A percentile compares a stretch with the other conserved stretches of the same genome.
phyloP scores from a whole-genome alignment of 305 asterid species.

The Plantago lanceolata region DNA sequence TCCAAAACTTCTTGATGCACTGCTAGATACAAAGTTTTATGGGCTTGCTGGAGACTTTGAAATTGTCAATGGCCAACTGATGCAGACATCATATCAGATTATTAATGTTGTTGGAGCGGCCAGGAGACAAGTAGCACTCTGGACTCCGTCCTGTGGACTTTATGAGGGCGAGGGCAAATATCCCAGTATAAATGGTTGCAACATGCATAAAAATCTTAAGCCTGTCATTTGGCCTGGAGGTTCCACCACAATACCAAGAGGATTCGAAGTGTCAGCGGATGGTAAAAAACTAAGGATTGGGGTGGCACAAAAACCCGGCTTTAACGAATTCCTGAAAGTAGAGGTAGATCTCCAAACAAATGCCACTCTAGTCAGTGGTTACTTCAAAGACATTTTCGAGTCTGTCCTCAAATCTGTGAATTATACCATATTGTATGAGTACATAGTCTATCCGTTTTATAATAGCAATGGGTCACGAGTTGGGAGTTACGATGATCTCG shows the following conservation, averaged over 20 bases:
- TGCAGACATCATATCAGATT: slow-evolving; percentile 25
- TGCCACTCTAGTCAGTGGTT: background rate
- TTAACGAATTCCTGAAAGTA: background rate
- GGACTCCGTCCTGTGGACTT: slow-evolving; percentile 25
- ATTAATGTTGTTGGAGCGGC: slow-evolving; percentile 26
- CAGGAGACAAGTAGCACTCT: slow-evolving; percentile 27
- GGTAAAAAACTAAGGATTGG: slow-evolving; percentile 8
- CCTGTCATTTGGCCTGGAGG: slow-evolving; percentile 2
- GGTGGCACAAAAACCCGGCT: background rate
- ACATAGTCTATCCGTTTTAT: background rate
- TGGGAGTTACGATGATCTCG: background rate
- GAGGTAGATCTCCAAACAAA: background rate
- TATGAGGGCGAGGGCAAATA: background rate
- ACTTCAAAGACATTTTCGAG: slow-evolving; percentile 2
- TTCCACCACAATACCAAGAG: background rate
- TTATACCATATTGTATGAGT: background rate
- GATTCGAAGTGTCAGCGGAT: background rate
- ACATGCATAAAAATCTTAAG: slow-evolving; percentile 4
- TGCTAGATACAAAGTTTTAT: slow-evolving; percentile 25
- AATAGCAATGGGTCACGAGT: background rate
- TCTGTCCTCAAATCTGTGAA: background rate
- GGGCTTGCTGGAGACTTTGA: slow-evolving; percentile 38
- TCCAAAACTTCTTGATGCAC: slow-evolving; percentile 27
- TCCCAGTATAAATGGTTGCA: background rate
- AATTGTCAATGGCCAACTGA: slow-evolving; percentile 21